Conservation (phyloP, 306 rosid genomes). For the Cercis canadensis region DNA sequence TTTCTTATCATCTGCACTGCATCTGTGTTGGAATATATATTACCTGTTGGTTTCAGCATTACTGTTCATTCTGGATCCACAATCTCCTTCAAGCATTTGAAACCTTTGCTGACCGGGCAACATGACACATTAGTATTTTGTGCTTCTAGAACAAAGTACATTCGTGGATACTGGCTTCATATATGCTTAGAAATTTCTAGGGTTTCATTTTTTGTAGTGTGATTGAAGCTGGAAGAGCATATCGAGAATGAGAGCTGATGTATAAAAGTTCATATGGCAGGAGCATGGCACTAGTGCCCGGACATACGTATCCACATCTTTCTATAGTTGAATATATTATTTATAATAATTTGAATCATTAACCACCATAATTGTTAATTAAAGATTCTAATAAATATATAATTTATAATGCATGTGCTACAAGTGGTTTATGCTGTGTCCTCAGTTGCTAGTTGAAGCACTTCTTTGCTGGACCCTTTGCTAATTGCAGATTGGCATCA, state of each 20-base stretch:
- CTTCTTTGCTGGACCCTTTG: neutral
- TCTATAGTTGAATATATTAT: neutral
- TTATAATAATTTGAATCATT: neutral
- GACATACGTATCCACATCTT: neutral
- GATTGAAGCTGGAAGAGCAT: neutral
- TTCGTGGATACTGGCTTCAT: neutral
- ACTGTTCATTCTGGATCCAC: neutral
- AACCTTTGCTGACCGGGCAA: neutral
- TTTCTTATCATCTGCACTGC: neutral
- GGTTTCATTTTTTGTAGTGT: neutral
- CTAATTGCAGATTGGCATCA: constrained; percentile 5
- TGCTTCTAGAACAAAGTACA: neutral
- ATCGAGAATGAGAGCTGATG: neutral
- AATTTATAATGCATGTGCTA: neutral
- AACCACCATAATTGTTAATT: neutral
- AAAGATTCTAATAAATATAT: neutral
- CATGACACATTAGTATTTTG: neutral
- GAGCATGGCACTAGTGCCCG: neutral
- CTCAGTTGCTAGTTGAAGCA: constrained; percentile 17
- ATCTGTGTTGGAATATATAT: neutral
- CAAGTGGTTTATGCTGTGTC: constrained; percentile 12
- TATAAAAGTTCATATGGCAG: neutral
- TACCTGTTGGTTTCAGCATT: neutral
- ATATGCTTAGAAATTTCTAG: no score
- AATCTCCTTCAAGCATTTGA: no score